These are phyloP conservation scores for Pilatotrama ljubarskyi DNA, from an alignment of 768 basidiomycete genomes.

Conservation along the genomic window DNA sequence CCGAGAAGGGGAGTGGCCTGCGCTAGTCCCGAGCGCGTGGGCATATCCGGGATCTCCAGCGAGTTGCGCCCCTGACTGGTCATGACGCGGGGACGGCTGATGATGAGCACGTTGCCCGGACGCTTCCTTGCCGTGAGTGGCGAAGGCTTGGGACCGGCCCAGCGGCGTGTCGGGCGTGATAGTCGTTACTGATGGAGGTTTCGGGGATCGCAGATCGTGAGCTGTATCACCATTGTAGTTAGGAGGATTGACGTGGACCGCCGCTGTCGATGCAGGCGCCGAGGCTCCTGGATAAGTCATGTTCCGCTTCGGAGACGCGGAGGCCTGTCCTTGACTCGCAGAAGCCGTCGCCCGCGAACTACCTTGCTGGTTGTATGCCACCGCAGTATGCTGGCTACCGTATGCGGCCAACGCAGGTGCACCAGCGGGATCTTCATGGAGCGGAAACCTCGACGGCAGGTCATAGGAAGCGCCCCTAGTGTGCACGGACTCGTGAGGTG, in stretches of 20 bases:
- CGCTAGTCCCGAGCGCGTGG: not conserved
- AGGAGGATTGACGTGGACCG: constrained; percentile 7
- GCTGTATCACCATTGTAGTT: not conserved
- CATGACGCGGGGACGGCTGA: constrained; percentile 5
- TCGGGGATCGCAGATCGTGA: constrained; percentile 20
- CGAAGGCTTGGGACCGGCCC: not conserved
- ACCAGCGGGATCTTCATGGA: constrained; percentile 8
- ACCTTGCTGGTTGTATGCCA: not conserved
- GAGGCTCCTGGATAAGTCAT: constrained; percentile 18
- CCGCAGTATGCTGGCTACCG: not conserved
- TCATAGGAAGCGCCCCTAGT: not conserved
- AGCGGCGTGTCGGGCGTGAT: not conserved
- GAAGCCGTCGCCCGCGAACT: not conserved
- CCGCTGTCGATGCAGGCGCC: not conserved
- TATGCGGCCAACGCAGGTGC: not conserved
- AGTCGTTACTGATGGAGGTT: constrained; percentile 10
- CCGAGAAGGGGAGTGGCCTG: constrained; percentile 10
- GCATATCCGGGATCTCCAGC: not conserved
- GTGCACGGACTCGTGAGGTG: not conserved
- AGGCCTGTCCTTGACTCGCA: not conserved
- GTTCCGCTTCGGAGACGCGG: constrained; percentile 15
- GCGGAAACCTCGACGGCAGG: not conserved
- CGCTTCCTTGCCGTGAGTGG: not conserved
- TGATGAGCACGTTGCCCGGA: not conserved
- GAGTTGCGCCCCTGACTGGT: not conserved